Base-by-base conservation (phyloP, 495 filamentous ascomycete species). In the Glutinoglossum americanum region DNA sequence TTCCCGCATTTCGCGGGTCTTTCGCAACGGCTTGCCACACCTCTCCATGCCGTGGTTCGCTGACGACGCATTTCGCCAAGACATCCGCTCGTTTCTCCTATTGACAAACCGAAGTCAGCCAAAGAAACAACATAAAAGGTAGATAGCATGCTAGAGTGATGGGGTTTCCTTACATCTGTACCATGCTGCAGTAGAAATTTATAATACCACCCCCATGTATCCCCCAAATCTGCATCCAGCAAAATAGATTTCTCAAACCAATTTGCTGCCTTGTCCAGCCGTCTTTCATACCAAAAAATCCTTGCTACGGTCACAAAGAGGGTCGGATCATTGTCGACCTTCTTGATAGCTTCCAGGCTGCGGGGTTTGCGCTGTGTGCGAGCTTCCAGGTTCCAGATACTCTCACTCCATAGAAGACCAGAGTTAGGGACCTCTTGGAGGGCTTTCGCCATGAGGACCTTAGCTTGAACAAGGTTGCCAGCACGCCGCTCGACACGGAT, bases 191-290 rank as follows among this genome's bases (percentile, higher is more conserved):
- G 59, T 62, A 96, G 65, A 65, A 96, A 98, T 69, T 90, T 93
- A 69, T 84, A 92, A 64, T 95, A 98, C 90, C 90, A 98, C 41
- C 87, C 92, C 92, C 92, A 98, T 6, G 82, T 87, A 71, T 98
- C 92, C 33, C 93, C 92, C 32, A 81, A 68, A 66, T 96, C 89
- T 27, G 80, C 76, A 63, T 97, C 87, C 13, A 88, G 73, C 56
- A 94, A 69, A 56, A 94, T 81, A 4, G 92, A 92, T 71, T 94
- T 92, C 72, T 94, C 85, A 64, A 98, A 97, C 92, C 92, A 98
- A 57, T 80, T 89, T 70, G 83, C 79, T 11, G 93, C 89, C 65
- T 94, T 89, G 59, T 95, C 89, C 25, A 97, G 72, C 64, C 82
- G 81, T 5, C 92, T 74, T 67, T 87, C 83, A 7, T 69, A 78